These are phyloP conservation scores for Aspergillus sp. DNA, from an alignment of 2,329 filamentous ascomycete species.

Conservation along the genomic window DNA sequence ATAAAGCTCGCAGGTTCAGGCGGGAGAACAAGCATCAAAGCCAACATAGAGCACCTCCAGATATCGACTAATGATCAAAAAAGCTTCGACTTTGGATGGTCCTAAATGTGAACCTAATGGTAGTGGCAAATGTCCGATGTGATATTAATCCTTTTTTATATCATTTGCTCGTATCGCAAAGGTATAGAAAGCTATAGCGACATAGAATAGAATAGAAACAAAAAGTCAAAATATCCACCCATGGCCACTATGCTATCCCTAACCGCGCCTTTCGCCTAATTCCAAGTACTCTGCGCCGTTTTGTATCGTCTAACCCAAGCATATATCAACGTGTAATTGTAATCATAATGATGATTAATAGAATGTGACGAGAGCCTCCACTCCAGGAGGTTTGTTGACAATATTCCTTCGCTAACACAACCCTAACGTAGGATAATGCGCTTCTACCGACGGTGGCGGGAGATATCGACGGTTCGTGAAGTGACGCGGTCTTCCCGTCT, in stretches of 20 bases:
- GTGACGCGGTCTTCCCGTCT: not conserved
- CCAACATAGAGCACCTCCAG: not conserved
- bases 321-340: slow-evolving; percentile 26
- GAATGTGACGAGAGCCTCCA: not conserved
- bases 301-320: slow-evolving; percentile 32
- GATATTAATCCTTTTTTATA: not conserved
- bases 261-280: slow-evolving; percentile 25
- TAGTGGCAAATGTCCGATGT: not conserved
- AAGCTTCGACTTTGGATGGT: not conserved
- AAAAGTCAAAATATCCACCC: slow-evolving; percentile 14
- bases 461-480: not conserved
- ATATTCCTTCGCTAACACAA: not conserved
- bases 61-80: not conserved
- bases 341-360: slow-evolving; percentile 7
- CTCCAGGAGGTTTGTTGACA: not conserved
- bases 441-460: not conserved
- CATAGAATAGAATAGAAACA: slow-evolving; percentile 5
- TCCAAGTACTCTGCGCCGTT: slow-evolving; percentile 26
- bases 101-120: not conserved
- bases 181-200: slow-evolving; percentile 2
- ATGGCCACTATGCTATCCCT: slow-evolving; percentile 25
- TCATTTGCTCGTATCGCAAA: not conserved
- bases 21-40: slow-evolving; percentile 23
- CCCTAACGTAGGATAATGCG: not conserved
- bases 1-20: slow-evolving; percentile 62